Evolutionary conservation across 179 eudicot genomes (phyloP).

Genomic region (Nepenthes alata): DNA sequence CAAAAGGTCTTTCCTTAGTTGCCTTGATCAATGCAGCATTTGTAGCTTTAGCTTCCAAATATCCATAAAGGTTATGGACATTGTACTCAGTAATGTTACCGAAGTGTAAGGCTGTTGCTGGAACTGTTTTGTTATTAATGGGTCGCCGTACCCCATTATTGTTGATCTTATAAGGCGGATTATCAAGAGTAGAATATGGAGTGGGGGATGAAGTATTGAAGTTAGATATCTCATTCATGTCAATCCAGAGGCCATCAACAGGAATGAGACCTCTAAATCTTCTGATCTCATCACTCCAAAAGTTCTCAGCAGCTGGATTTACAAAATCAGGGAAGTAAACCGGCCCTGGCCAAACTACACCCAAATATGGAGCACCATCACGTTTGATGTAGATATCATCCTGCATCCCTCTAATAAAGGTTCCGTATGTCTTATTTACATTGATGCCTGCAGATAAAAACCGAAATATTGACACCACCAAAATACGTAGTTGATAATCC

Average conservation of each 20-base stretch:
- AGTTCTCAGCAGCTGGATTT: slow-evolving; percentile 28
- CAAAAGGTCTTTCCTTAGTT: slow-evolving; percentile 53
- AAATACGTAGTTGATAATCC: too few relatives aligned
- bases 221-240: slow-evolving; percentile 61
- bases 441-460: slow-evolving; percentile 29
- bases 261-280: slow-evolving; percentile 27
- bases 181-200: slow-evolving; percentile 40
- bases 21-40: slow-evolving; percentile 34
- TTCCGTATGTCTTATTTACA: slow-evolving; percentile 36
- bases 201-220: slow-evolving; percentile 27
- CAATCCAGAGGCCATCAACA: slow-evolving; percentile 52
- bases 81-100: slow-evolving; percentile 45
- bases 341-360: slow-evolving; percentile 57
- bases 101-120: slow-evolving; percentile 50
- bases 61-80: slow-evolving; percentile 62
- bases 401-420: slow-evolving; percentile 42
- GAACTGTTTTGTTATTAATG: slow-evolving; percentile 39
- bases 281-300: slow-evolving; percentile 44
- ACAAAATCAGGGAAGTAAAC: slow-evolving; percentile 53
- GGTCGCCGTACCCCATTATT: slow-evolving; percentile 31
- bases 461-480: neutral
- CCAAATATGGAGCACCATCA: slow-evolving; percentile 41
- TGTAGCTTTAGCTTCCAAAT: slow-evolving; percentile 56
- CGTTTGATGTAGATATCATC: slow-evolving; percentile 42
- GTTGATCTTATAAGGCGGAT: slow-evolving; percentile 74